phyloP scores from a whole-genome alignment of 352 stramenopile genomes.

The Phytophthora pseudosyringae region DNA sequence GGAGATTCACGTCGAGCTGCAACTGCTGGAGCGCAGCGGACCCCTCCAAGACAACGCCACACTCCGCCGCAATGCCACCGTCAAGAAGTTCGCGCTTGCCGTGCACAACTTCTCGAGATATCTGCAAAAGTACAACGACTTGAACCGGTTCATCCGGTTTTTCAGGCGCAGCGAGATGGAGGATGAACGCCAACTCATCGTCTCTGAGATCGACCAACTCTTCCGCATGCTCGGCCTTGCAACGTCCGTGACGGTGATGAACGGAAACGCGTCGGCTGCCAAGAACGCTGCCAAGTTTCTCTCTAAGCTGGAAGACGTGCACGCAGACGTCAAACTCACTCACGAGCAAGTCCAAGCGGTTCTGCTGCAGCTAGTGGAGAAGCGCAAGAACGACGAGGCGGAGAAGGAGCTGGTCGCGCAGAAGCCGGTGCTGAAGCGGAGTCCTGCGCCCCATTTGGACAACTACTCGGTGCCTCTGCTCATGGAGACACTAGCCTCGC shows the following conservation, averaged over 20 bases:
- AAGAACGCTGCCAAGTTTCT: conserved; percentile 17
- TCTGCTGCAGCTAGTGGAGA: background rate
- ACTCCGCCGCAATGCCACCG: conserved; percentile 5
- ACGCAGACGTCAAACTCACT: conserved; percentile 19
- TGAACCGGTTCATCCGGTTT: conserved; percentile 24
- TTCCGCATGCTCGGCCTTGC: conserved; percentile 37
- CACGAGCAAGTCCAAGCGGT: conserved; percentile 20
- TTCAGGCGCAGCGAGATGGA: conserved; percentile 32
- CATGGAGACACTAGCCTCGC: conserved; percentile 8
- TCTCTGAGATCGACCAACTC: conserved; percentile 42
- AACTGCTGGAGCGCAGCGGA: conserved; percentile 16
- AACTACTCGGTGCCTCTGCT: conserved; percentile 13
- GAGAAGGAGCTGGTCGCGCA: background rate
- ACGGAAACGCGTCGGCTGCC: conserved; percentile 5
- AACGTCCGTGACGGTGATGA: conserved; percentile 22
- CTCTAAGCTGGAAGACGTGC: conserved; percentile 19
- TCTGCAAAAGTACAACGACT: conserved; percentile 26
- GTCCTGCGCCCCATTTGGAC: too few species aligned
- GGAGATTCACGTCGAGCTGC: conserved; percentile 26
- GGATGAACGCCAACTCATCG: conserved; percentile 27
- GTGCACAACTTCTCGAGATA: conserved; percentile 18
- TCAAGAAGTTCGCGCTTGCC: conserved; percentile 18
- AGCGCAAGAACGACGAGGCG: background rate
- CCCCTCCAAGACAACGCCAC: conserved; percentile 14
- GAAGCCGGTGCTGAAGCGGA: background rate